Evolutionary conservation across 1,284 basidiomycete genomes (phyloP), one percentile per base, ranked within the genome.

Genomic region (Irpex rosettiformis): DNA sequence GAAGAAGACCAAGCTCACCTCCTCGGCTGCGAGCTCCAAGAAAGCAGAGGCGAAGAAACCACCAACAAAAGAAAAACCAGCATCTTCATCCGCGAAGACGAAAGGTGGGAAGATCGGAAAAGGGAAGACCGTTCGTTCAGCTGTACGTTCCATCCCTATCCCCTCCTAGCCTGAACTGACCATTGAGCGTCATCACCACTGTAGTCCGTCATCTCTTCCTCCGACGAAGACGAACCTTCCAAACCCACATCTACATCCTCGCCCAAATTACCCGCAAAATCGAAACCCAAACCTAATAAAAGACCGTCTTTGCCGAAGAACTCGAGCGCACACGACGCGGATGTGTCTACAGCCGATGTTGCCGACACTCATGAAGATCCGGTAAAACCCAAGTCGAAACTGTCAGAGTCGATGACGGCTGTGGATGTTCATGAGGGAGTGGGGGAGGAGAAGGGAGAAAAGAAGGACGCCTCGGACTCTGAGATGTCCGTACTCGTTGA

Each of bases 401-500:
- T n/a, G 21, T 45, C 42, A 8, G 4, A n/a, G 18, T 43, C n/a
- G 30, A 13, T 33, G 13, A 16, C 6, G 18, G 42, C 7, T 6
- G 5, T 43, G 7, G 42, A n/a, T 8, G n/a, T 7, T 21, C n/a
- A 8, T 43, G 42, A 37, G 7, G 16, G 33, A 6, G 42, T 13
- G 18, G 18, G 13, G 4, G 42, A n/a, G 16, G 42, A 45, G 3
- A 7, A 16, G 2, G 42, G 2, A 18, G 21, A 45, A 49, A 10
- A 75, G 72, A 73, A 81, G 70, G 82, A 80, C 67, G n/a, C n/a
- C n/a, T n/a, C n/a, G n/a, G 85, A 83, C 42, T 84, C 85, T 2
- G 85, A 87, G 57, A 64, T 85, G 53, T 86, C 85, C 3, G 79
- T 80, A 3, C 74, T 88, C 10, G 72, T 81, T 30, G 85, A 88